These are phyloP conservation scores for Saccharomycopsis sp. DNA, from an alignment of 805 yeast genomes.

Conservation along the genomic window DNA sequence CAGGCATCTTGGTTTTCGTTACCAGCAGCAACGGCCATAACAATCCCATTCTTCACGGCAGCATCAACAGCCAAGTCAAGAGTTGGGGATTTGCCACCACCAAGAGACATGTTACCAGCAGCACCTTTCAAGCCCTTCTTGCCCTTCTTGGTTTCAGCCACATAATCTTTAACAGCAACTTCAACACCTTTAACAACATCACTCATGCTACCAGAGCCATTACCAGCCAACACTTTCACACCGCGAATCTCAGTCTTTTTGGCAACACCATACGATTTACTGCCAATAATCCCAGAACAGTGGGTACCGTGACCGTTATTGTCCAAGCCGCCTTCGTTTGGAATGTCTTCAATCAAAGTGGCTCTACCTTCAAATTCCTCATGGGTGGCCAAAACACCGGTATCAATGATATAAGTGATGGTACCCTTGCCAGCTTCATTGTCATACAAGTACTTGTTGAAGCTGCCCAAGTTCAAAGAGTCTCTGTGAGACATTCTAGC, in stretches of 20 bases:
- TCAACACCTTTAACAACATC: constrained; percentile 58
- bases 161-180: constrained; percentile 44
- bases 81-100: constrained; percentile 87
- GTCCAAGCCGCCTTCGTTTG: constrained; percentile 39
- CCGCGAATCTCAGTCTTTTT: constrained; percentile 51
- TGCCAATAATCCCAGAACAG: constrained; percentile 59
- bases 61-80: constrained; percentile 84
- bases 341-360: constrained; percentile 50
- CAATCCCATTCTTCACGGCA: constrained; percentile 80
- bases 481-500: constrained; percentile 62
- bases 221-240: constrained; percentile 49
- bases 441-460: constrained; percentile 53
- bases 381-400: constrained; percentile 46
- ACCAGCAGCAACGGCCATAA: constrained; percentile 95
- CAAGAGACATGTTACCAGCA: constrained; percentile 87
- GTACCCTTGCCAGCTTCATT: constrained; percentile 53
- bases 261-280: constrained; percentile 50
- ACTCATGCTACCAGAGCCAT: constrained; percentile 52
- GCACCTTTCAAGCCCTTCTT: constrained; percentile 63
- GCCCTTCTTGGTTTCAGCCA: constrained; percentile 30
- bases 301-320: constrained; percentile 62
- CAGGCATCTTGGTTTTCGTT: constrained; percentile 92
- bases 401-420: constrained; percentile 47
- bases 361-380: constrained; percentile 55
- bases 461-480: constrained; percentile 48